phyloP scores from a whole-genome alignment of 164 flowering plant species.

The Litsea cubeba region DNA sequence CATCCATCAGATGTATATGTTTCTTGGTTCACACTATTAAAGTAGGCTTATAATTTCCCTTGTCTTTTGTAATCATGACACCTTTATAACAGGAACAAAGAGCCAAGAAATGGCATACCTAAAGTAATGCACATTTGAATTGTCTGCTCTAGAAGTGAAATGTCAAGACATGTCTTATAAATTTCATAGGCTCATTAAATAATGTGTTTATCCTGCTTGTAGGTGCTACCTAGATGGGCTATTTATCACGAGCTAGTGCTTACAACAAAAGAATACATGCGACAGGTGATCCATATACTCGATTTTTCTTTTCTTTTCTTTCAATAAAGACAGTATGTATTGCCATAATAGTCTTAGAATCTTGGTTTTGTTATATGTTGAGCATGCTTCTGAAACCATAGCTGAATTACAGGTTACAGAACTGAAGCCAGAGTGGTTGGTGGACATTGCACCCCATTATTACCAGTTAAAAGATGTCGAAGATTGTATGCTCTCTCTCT shows the following conservation, averaged over 20 bases:
- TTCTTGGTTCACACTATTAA: too few relatives aligned
- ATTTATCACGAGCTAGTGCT: slow-evolving; percentile 86
- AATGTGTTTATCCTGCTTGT: background rate
- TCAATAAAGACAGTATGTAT: background rate
- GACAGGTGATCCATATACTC: background rate
- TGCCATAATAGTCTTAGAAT: background rate
- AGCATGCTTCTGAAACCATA: background rate
- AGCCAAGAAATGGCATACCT: too few relatives aligned
- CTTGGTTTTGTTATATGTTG: background rate
- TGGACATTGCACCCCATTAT: slow-evolving; percentile 91
- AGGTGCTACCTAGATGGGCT: slow-evolving; percentile 94
- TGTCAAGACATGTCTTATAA: too few relatives aligned
- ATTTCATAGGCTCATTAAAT: background rate
- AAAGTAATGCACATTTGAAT: too few relatives aligned
- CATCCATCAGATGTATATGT: too few relatives aligned
- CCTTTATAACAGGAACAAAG: too few relatives aligned
- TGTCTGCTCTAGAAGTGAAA: too few relatives aligned
- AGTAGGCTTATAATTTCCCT: too few relatives aligned
- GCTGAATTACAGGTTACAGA: slow-evolving; percentile 66
- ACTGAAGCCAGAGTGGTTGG: slow-evolving; percentile 90
- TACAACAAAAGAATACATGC: slow-evolving; percentile 92
- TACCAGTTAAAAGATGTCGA: slow-evolving; percentile 91
- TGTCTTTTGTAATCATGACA: too few relatives aligned
- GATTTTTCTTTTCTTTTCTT: background rate
- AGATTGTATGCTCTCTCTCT: slow-evolving; percentile 60